phyloP scores from a whole-genome alignment of 352 stramenopile species.

The Globisporangium canariense region DNA sequence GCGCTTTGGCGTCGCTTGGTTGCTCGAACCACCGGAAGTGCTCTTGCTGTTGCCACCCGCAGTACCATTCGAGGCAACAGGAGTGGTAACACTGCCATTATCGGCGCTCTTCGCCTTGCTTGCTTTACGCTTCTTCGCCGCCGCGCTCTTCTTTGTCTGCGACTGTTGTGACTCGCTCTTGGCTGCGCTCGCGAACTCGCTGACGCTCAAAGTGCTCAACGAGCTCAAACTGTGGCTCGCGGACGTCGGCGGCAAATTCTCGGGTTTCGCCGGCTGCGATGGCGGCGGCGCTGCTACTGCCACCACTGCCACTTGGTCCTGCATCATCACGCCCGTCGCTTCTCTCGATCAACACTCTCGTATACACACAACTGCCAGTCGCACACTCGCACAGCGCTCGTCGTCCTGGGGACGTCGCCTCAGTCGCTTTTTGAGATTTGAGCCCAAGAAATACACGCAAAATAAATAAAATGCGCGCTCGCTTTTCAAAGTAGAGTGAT shows the following conservation, averaged over 20 bases:
- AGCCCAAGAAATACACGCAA: background rate
- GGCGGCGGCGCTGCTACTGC: background rate
- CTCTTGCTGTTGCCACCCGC: background rate
- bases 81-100: background rate
- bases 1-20: constrained; percentile 10
- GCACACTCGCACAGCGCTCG: background rate
- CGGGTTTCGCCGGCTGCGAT: background rate
- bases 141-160: background rate
- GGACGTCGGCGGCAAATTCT: background rate
- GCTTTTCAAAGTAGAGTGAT: background rate
- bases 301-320: background rate
- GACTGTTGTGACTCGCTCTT: background rate
- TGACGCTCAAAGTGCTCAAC: constrained; percentile 9
- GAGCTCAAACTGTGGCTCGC: constrained; percentile 3
- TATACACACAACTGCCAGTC: background rate
- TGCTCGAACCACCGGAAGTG: background rate
- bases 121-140: background rate
- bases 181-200: background rate
- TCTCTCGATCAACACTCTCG: background rate
- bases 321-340: background rate
- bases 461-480: too few relatives aligned
- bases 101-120: background rate
- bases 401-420: background rate
- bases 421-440: background rate
- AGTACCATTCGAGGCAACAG: background rate